Evolutionary conservation across 306 rosid species (phyloP).

Genomic region (Prunus mume): DNA sequence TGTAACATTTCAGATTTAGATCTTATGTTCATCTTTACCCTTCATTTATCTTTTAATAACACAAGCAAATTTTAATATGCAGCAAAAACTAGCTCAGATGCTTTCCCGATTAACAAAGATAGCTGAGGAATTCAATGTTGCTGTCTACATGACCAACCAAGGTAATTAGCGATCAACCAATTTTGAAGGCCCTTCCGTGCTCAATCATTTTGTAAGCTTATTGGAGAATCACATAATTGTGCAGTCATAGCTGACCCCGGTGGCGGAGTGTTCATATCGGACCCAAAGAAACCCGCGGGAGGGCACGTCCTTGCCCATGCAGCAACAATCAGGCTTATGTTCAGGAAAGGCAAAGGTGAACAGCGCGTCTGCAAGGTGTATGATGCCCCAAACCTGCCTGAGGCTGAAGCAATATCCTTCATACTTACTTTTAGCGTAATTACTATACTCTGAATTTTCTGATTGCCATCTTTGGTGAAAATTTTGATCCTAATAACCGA

Average conservation of each 20-base stretch:
- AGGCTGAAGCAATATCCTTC: conserved; percentile 99
- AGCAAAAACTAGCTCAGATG: conserved; percentile 97
- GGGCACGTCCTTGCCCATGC: conserved; percentile 98
- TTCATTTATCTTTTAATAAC: conserved; percentile 17
- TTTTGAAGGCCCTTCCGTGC: not conserved
- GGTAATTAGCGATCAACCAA: conserved; percentile 35
- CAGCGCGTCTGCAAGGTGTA: conserved; percentile 94
- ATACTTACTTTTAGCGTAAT: not conserved
- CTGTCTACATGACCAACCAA: conserved; percentile 95
- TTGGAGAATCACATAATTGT: conserved; percentile 17
- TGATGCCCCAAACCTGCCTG: conserved; percentile 93
- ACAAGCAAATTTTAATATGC: conserved; percentile 32
- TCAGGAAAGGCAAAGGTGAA: conserved; percentile 96
- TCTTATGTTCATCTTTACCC: not conserved
- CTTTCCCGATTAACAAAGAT: conserved; percentile 85
- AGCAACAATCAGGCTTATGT: conserved; percentile 83
- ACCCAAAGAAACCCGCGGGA: conserved; percentile 97
- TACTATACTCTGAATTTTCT: not conserved
- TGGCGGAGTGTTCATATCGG: conserved; percentile 86
- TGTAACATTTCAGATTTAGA: not conserved
- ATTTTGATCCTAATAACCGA: not conserved
- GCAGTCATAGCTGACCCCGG: conserved; percentile 98
- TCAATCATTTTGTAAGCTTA: not conserved
- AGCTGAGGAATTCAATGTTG: conserved; percentile 91
- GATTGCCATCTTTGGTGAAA: not conserved